These are phyloP conservation scores for Colletotrichum lupini DNA, from an alignment of 2,329 filamentous ascomycete genomes.

Conservation along the genomic window DNA sequence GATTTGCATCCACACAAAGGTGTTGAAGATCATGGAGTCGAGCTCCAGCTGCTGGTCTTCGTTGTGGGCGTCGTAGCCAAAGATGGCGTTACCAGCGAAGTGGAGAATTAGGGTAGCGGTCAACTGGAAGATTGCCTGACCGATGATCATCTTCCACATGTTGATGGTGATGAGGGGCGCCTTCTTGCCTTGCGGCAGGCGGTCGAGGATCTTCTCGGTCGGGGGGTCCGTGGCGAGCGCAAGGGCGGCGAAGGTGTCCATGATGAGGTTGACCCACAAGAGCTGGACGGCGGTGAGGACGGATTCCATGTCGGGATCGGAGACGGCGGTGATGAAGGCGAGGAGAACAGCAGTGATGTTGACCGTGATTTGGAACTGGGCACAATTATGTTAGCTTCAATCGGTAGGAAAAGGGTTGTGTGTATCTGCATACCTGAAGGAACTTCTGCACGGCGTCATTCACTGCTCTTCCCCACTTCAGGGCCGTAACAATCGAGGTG, in stretches of 20 bases:
- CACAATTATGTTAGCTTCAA: constrained; percentile 2
- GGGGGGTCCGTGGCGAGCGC: constrained; percentile 74
- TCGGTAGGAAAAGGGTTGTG: too few species aligned
- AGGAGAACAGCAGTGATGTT: constrained; percentile 76
- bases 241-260: constrained; percentile 76
- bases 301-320: constrained; percentile 63
- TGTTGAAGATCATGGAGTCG: constrained; percentile 75
- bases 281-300: constrained; percentile 75
- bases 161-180: constrained; percentile 78
- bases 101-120: constrained; percentile 69
- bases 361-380: constrained; percentile 73
- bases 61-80: constrained; percentile 58
- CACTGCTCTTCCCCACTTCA: constrained; percentile 76
- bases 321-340: constrained; percentile 73
- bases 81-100: constrained; percentile 68
- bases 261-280: constrained; percentile 77
- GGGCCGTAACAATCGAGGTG: constrained; percentile 72
- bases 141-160: constrained; percentile 76
- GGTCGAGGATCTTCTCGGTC: constrained; percentile 65
- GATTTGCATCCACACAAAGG: constrained; percentile 79
- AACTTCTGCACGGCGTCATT: constrained; percentile 78
- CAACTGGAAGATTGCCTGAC: constrained; percentile 71
- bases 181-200: constrained; percentile 68
- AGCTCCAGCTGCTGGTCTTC: constrained; percentile 56
- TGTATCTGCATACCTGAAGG: constrained; percentile 59